These are phyloP conservation scores for Rhizopogon rudus DNA, from an alignment of 768 basidiomycete genomes.

Conservation along the genomic window DNA sequence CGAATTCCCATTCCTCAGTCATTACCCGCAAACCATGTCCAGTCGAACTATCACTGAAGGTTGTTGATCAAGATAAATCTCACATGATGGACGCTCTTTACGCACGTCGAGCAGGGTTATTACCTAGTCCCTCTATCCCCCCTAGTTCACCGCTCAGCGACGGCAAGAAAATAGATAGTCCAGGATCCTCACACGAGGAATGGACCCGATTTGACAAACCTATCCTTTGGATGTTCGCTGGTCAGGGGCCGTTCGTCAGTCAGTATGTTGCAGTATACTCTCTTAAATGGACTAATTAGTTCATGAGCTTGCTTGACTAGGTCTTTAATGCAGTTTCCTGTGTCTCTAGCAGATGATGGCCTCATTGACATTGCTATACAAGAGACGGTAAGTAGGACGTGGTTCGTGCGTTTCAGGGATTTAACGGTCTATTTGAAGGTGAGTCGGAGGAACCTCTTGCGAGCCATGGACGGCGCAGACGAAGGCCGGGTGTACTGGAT, in stretches of 20 bases:
- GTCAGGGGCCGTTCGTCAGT: conserved; percentile 73
- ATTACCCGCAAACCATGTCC: conserved; percentile 59
- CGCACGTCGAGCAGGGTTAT: conserved; percentile 28
- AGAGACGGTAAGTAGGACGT: conserved; percentile 41
- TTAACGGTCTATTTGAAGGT: conserved; percentile 16
- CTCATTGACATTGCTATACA: conserved; percentile 69
- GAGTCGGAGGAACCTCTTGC: conserved; percentile 43
- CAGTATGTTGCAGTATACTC: conserved; percentile 33
- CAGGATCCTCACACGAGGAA: conserved; percentile 43
- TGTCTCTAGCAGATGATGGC: conserved; percentile 75
- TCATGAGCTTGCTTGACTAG: conserved; percentile 28
- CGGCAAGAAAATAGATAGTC: conserved; percentile 11
- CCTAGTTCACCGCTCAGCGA: conserved; percentile 6
- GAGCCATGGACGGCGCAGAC: conserved; percentile 55
- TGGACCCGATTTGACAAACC: conserved; percentile 72
- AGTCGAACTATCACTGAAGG: conserved; percentile 64
- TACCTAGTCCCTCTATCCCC: conserved; percentile 4
- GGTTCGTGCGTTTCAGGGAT: conserved; percentile 1
- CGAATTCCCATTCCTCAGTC: conserved; percentile 33
- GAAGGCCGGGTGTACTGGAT: conserved; percentile 61
- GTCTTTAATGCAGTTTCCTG: conserved; percentile 80
- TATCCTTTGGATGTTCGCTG: conserved; percentile 66
- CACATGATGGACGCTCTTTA: conserved; percentile 57
- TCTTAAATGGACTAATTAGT: not conserved
- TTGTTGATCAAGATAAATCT: conserved; percentile 63